Base-by-base conservation (phyloP, 176 grass and related monocot genomes). In the Carex kokanica region DNA sequence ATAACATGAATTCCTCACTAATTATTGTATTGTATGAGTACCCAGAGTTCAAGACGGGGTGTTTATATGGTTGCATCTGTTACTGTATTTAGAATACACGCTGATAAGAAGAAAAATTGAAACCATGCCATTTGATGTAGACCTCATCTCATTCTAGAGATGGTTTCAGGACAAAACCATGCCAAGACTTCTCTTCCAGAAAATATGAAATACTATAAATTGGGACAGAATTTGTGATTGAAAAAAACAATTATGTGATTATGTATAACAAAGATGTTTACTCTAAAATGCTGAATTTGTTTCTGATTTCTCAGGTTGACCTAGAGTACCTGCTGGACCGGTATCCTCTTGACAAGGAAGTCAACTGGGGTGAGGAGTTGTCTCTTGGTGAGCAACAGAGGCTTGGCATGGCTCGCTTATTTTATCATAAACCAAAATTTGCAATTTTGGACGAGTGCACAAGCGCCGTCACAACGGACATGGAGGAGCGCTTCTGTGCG, bases 401-500 rank as follows among this genome's bases (percentile, higher is more conserved):
- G 89, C 90, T 99, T 60, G 96, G 96, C 81, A 99, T 99, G 96
- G 96, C 96, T 47, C 91, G 96, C 68, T 86, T 99, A 17, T 99
- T 99, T 83, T 99, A 95, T 87, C 96, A 99, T 85, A 95, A 89
- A 80, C 96, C 96, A 84, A 99, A 90, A 54, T 99, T 99, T 59
- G 96, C 96, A 43, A 99, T 99, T 89, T 89, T 99, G 82, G 96
- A 99, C 83, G 96, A 99, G 86, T 99, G 96, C 83, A 99, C 96
- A 51, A 99, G 96, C 85, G 96, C 96, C 3, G 96, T 99, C 41
- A 99, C 96, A 80, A 99, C 87, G 31, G 91, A 99, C 80, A 99
- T 99, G 96, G 96, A 99, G 73, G 93, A 99, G 81, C 96, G 93
- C 10, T 99, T 99, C 86, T 99, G 96, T 87, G 89, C 84, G 65